Evolutionary conservation across 2,329 filamentous ascomycete species (phyloP), one percentile per base, ranked within the genome.

Genomic region (Ceratocystis cubensis): DNA sequence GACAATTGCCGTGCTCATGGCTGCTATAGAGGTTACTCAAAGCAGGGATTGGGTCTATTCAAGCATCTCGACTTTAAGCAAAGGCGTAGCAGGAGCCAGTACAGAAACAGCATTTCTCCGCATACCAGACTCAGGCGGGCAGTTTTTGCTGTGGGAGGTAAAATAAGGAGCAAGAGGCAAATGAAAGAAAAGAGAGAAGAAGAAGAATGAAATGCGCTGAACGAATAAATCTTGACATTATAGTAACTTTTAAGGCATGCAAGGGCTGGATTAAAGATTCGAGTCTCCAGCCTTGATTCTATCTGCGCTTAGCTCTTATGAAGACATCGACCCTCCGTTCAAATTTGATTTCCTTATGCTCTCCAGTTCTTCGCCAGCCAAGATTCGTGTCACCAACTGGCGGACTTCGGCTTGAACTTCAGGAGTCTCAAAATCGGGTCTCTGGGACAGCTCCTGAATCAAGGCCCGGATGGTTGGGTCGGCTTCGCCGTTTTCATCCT

Each of bases 361-460:
- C 22, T 83, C 81, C 2, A 85, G 75, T 28, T 81, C 83, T 65
- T 89, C 81, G 1, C 85, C 89, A 28, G 81, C 77, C 20, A 99
- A 79, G 1, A 89, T 91, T 72, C 96, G 91, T 70, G 88, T 83
- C 5, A 99, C 85, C 68, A 99, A 78, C 70, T 84, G 82, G 68
- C 91, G 83, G 72, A 99, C 76, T 73, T 92, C 85, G 25, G 82
- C 82, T 76, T 99, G 94, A 3, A 88, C 89, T 68, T 88, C 84
- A 65, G 89, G 86, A 4, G 85, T 88, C 71, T 93, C 81, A 72
- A 96, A 96, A 73, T 97, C 91, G 28, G 88, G 86, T 50, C 91
- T 82, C 45, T 87, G 82, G 1, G 94, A 92, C 68, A 99, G 77
- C 75, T 96, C 88, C 72, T 97, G 91, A 73, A 99, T 97, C 65